Evolutionary conservation across 108 stramenopile species (phyloP).

Genomic region (Schizochytrium sp.): DNA sequence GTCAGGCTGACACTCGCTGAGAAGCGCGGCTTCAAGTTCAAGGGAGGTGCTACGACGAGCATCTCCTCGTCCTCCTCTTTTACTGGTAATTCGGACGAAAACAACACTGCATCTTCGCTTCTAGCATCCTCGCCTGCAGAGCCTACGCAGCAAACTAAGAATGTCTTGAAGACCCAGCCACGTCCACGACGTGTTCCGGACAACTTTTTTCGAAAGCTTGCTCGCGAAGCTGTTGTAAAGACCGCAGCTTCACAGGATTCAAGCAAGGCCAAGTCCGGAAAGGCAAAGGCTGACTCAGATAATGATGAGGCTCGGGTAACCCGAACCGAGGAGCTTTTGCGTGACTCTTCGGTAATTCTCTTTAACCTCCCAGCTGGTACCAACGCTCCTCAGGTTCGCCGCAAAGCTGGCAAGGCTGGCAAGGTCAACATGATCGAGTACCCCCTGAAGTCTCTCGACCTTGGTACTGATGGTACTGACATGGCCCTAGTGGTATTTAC

Average conservation of each 20-base stretch:
- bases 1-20: background rate
- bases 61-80: too few relatives aligned
- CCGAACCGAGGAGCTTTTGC: background rate
- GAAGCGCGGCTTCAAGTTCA: background rate
- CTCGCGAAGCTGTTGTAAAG: conserved; percentile 31
- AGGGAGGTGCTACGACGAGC: background rate
- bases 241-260: background rate
- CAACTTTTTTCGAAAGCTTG: conserved; percentile 33
- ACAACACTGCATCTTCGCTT: background rate
- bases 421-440: conserved; percentile 54
- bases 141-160: background rate
- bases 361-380: conserved; percentile 37
- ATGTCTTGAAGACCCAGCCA: background rate
- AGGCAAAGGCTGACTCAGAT: background rate
- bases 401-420: conserved; percentile 55
- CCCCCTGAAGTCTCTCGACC: background rate
- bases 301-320: conserved; percentile 1
- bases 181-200: background rate
- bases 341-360: conserved; percentile 51
- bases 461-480: background rate
- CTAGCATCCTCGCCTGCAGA: background rate
- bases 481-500: conserved; percentile 45
- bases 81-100: background rate
- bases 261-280: conserved; percentile 14
- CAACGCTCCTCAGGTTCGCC: background rate